Conservation (phyloP, 2,329 filamentous ascomycete species). For the Aspergillus vadensis region DNA sequence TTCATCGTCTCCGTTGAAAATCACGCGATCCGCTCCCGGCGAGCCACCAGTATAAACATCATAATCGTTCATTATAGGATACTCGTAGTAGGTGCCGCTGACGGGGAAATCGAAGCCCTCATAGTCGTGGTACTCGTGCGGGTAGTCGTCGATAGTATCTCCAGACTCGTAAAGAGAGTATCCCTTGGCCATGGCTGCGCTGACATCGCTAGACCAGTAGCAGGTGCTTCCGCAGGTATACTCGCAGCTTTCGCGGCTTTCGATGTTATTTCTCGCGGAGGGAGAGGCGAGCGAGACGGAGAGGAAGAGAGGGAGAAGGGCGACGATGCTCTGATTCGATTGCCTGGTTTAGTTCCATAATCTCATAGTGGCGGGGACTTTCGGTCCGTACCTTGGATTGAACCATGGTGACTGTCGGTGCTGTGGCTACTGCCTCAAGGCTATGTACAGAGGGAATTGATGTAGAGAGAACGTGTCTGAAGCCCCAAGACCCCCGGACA, state of each 20-base stretch:
- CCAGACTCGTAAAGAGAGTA: slow-evolving; percentile 52
- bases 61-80: slow-evolving; percentile 57
- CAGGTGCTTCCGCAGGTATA: slow-evolving; percentile 57
- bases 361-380: too few relatives aligned
- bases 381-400: slow-evolving; percentile 2
- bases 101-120: slow-evolving; percentile 64
- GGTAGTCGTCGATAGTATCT: slow-evolving; percentile 51
- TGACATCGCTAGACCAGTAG: slow-evolving; percentile 56
- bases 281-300: slow-evolving; percentile 30
- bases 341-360: not conserved
- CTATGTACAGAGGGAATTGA: not conserved
- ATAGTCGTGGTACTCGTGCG: slow-evolving; percentile 63
- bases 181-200: slow-evolving; percentile 53
- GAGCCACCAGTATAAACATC: slow-evolving; percentile 59
- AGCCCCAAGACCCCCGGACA: not conserved
- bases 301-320: slow-evolving; percentile 24
- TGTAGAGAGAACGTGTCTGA: not conserved
- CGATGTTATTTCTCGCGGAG: slow-evolving; percentile 24
- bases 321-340: slow-evolving; percentile 8
- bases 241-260: slow-evolving; percentile 46
- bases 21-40: slow-evolving; percentile 67
- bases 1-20: slow-evolving; percentile 60
- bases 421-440: too few relatives aligned
- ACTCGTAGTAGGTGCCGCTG: slow-evolving; percentile 63
- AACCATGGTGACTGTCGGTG: not conserved